Percentiles rank a stretch among this genome's conserved stretches.
Conservation (phyloP, 352 stramenopile genomes). For the Pythium vanterpoolii region DNA sequence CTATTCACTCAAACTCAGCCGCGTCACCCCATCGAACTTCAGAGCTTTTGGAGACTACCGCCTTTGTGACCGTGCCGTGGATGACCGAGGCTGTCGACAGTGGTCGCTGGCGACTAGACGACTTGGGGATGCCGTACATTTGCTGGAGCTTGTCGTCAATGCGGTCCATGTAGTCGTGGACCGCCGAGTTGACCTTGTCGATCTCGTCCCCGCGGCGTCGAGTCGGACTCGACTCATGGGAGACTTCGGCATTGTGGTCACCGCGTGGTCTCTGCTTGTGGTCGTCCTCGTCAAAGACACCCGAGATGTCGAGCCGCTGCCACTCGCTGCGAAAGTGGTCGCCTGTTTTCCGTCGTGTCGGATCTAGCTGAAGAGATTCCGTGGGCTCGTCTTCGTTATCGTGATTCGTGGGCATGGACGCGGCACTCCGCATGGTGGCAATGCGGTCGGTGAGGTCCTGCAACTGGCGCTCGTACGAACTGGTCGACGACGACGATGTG, state of each 20-base stretch:
- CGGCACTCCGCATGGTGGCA: conserved; percentile 7
- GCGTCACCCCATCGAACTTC: conserved; percentile 12
- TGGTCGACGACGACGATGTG: conserved; percentile 6
- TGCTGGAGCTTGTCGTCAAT: conserved; percentile 78
- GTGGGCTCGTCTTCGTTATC: neutral
- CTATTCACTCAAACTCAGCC: conserved; percentile 5
- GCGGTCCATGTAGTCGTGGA: conserved; percentile 80
- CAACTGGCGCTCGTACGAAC: conserved; percentile 20
- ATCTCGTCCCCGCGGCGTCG: conserved; percentile 34
- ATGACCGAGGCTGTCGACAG: conserved; percentile 7
- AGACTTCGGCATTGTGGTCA: neutral
- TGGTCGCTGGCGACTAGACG: conserved; percentile 20
- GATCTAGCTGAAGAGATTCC: neutral
- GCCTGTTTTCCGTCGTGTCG: neutral
- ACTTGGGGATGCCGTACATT: conserved; percentile 75
- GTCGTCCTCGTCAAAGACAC: conserved; percentile 24
- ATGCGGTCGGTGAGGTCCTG: conserved; percentile 18
- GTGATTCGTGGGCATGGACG: neutral
- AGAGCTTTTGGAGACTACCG: neutral
- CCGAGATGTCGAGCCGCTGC: conserved; percentile 34
- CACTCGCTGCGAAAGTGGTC: conserved; percentile 31
- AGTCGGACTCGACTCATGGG: neutral
- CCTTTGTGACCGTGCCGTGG: neutral
- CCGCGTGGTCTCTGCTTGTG: neutral
- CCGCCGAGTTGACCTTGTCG: conserved; percentile 65